Conservation (phyloP, 2,329 filamentous ascomycete species). For the Stenocarpella maydis region DNA sequence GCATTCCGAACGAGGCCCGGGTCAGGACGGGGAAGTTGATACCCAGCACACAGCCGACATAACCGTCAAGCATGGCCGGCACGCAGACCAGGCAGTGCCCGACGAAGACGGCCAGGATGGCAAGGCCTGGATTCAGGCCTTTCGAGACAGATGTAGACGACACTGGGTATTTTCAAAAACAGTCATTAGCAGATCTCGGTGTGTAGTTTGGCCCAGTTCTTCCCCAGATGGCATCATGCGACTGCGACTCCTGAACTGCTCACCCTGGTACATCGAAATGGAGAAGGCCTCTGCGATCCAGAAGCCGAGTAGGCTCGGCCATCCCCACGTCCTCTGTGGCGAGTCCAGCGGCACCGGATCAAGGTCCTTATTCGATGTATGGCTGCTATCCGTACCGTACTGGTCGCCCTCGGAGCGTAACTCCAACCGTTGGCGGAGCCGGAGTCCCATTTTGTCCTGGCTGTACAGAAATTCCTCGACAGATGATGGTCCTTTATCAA, state of each 20-base stretch:
- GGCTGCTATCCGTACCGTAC: background rate
- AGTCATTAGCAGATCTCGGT: background rate
- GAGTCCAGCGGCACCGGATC: constrained; percentile 24
- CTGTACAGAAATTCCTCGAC: background rate
- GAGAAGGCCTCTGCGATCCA: constrained; percentile 30
- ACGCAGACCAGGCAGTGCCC: constrained; percentile 68
- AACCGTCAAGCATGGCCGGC: constrained; percentile 57
- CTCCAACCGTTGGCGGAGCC: constrained; percentile 16
- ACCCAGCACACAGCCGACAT: constrained; percentile 56
- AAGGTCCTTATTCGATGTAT: constrained; percentile 14
- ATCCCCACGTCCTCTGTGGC: constrained; percentile 25
- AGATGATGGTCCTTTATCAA: background rate
- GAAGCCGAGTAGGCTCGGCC: constrained; percentile 25
- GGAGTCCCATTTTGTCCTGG: constrained; percentile 8
- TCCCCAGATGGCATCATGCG: background rate
- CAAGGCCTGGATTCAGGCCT: constrained; percentile 24
- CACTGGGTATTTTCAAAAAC: background rate
- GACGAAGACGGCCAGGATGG: constrained; percentile 47
- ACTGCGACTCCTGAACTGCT: background rate
- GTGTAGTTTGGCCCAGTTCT: background rate
- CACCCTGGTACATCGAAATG: constrained; percentile 28
- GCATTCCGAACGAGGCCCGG: constrained; percentile 55
- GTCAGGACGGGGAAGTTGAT: constrained; percentile 55
- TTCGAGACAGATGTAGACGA: constrained; percentile 24
- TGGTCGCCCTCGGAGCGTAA: constrained; percentile 14